These are phyloP conservation scores for Paramecium pentaurelia DNA, from an alignment of 73 alveolate species.

Conservation along the genomic window DNA sequence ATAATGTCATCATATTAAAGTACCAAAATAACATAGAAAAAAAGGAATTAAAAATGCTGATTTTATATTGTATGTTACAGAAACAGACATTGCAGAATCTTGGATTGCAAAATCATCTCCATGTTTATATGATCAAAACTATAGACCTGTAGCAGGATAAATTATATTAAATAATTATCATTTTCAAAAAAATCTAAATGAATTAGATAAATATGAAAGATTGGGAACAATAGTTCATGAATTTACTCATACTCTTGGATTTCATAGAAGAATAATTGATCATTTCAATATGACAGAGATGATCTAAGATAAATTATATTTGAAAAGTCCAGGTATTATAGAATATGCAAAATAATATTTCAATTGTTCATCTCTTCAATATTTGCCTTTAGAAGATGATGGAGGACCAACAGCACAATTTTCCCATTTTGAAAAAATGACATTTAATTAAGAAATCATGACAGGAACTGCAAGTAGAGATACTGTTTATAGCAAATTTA, in stretches of 20 bases:
- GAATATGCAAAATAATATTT: neutral
- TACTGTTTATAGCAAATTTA: neutral
- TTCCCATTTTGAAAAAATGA: conserved; percentile 48
- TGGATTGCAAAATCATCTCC: neutral
- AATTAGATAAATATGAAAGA: neutral
- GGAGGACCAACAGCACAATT: conserved; percentile 42
- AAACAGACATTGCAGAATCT: neutral
- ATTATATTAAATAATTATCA: neutral
- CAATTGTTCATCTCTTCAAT: neutral
- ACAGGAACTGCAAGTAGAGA: conserved; percentile 46
- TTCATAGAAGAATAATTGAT: neutral
- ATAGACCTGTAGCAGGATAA: neutral
- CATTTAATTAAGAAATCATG: conserved; percentile 52
- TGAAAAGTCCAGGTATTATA: neutral
- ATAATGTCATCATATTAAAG: neutral
- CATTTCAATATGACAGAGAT: neutral
- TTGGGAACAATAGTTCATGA: neutral
- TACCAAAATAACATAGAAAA: neutral
- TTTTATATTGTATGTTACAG: neutral
- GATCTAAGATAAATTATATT: neutral
- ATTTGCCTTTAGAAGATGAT: conserved; percentile 56
- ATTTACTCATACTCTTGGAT: conserved; percentile 14
- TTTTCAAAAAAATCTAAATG: neutral
- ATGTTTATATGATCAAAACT: neutral
- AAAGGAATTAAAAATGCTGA: neutral